Evolutionary conservation across 768 basidiomycete genomes (phyloP), one percentile per base, ranked within the genome.

Genomic region (Dacryopinax primogenitus): DNA sequence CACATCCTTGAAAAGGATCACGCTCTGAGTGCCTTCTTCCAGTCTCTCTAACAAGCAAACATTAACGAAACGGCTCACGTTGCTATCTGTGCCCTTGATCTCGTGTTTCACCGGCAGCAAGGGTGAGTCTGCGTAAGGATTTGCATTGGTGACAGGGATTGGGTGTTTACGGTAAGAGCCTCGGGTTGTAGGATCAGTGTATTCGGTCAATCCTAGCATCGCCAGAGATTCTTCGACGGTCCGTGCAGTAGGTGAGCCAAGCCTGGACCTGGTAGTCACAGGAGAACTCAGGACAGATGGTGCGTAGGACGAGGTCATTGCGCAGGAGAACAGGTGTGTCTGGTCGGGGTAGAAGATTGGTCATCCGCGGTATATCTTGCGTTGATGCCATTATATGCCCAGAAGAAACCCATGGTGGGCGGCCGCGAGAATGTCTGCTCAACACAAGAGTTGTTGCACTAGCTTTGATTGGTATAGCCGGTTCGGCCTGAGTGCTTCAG

Each of bases 1-100:
- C 9, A 77, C 76, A 33, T 76, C 39, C 32, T 32, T 7, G 47
- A 64, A 64, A 2, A 44, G 32, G 45, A 58, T 64, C 41, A 44
- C 41, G 41, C 18, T 44, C 41, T 44, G 41, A 44, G 18, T 15
- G 18, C 4, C 16, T 7, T 7, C 6, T 15, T 44, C 4, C 16
- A 18, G 41, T 15, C 7, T 18, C 41, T 6, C 18, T 23, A 44
- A 18, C 41, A 3, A 23, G 3, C 41, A 7, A 23, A n/a, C n/a
- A n/a, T n/a, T n/a, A 44, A 44, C 3, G 36, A 23, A 44, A 6
- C 18, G 3, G 18, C 18, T 6, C 18, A 18, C 41, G 23, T 44
- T 44, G 4, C 18, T 4, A 44, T 44, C 41, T 18, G 41, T 44
- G 3, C 41, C 41, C 18, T 18, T 44, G 41, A 44, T 15, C 41